These are phyloP conservation scores for Fusarium scirpi DNA, from an alignment of 2,329 filamentous ascomycete species.

Conservation along the genomic window DNA sequence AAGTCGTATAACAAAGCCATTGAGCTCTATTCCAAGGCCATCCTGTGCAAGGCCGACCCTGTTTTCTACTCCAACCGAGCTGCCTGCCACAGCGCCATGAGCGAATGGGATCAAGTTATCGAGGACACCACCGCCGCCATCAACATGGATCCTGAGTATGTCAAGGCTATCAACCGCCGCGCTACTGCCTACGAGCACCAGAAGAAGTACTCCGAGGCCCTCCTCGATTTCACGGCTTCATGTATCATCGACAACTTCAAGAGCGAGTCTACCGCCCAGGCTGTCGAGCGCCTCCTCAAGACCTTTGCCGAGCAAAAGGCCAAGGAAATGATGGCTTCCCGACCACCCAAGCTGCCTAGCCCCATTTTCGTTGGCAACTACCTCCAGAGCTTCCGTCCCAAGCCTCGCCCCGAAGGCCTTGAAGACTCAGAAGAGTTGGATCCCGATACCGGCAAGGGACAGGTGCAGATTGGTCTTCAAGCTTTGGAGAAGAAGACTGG, in stretches of 20 bases:
- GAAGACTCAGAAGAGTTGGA: conserved; percentile 83
- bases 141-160: conserved; percentile 92
- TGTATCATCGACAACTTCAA: conserved; percentile 99
- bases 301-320: conserved; percentile 97
- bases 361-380: conserved; percentile 99
- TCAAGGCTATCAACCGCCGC: conserved; percentile 96
- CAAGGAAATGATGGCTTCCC: conserved; percentile 87
- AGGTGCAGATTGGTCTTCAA: conserved; percentile 85
- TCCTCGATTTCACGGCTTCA: conserved; percentile 97
- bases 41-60: conserved; percentile 95
- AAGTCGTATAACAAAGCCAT: conserved; percentile 97
- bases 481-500: conserved; percentile 87
- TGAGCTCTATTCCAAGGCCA: conserved; percentile 93
- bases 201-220: conserved; percentile 89
- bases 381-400: conserved; percentile 94
- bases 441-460: conserved; percentile 83
- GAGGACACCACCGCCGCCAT: conserved; percentile 97
- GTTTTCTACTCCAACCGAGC: conserved; percentile 99
- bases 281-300: conserved; percentile 93
- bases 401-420: conserved; percentile 81
- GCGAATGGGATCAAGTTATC: conserved; percentile 94
- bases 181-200: conserved; percentile 97
- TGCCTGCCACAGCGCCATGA: conserved; percentile 94
- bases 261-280: conserved; percentile 87
- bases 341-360: conserved; percentile 88